These are phyloP conservation scores for Geranium brycei DNA, from an alignment of 345 rosid genomes.

Conservation along the genomic window DNA sequence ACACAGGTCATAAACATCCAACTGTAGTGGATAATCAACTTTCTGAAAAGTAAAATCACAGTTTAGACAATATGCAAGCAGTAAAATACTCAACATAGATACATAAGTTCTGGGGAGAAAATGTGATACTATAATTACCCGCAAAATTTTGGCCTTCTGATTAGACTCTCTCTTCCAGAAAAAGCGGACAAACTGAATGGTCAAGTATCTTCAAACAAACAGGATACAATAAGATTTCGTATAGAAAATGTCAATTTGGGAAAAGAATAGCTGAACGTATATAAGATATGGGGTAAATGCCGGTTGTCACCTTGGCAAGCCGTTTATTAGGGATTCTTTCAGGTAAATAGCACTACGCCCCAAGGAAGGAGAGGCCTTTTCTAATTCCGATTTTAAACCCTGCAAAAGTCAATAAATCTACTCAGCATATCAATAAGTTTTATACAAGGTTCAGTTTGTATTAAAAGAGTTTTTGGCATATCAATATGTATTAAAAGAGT, in stretches of 20 bases:
- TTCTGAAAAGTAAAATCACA: constrained; percentile 38
- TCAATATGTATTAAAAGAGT: no score
- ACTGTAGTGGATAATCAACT: constrained; percentile 91
- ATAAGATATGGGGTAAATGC: constrained; percentile 2
- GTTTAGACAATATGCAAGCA: not conserved
- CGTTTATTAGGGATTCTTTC: constrained; percentile 74
- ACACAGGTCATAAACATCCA: constrained; percentile 86
- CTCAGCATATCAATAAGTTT: not conserved
- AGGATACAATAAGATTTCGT: not conserved
- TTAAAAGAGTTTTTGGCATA: no score
- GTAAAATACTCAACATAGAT: not conserved
- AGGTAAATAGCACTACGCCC: constrained; percentile 74
- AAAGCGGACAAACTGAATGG: constrained; percentile 94
- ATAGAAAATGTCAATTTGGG: not conserved
- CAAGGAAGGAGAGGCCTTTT: constrained; percentile 77
- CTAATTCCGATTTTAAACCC: constrained; percentile 93
- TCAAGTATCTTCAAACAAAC: constrained; percentile 55
- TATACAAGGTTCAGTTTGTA: not conserved
- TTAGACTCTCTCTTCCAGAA: constrained; percentile 99
- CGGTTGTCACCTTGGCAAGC: constrained; percentile 56
- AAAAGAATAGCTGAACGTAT: not conserved
- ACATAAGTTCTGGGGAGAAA: no score
- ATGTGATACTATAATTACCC: constrained; percentile 33
- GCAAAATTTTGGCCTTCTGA: constrained; percentile 94
- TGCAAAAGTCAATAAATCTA: constrained; percentile 14